Base-by-base conservation (phyloP, 306 rosid genomes). In the Trifolium fragiferum region DNA sequence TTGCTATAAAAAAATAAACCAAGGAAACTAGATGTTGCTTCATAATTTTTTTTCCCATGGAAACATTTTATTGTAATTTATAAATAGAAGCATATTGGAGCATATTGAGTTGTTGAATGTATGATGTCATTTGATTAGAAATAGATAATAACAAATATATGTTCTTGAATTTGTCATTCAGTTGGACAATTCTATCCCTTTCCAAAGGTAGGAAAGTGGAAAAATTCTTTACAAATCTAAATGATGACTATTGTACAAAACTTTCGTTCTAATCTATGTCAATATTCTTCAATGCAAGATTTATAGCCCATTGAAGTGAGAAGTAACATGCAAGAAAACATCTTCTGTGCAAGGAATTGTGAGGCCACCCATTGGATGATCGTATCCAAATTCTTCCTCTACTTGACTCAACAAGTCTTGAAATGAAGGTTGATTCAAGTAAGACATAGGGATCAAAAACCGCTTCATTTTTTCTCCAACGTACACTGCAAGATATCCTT, bases 311-410 rank as follows among this genome's bases (percentile, higher is more conserved):
- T 8, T 61, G 44, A 33, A 33, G 67, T 6, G 13, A 32, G 67
- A 61, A 33, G 46, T 61, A 32, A 33, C 10, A 61, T 61, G 46
- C 46, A 61, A 61, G 44, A 61, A 61, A 16, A 8, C 46, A 33
- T n/a, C 33, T 66, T 60, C 77, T 1, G 18, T n/a, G 55, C 68
- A 60, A 25, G 77, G 70, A 73, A 73, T 73, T n/a, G 77, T 73
- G 69, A 73, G 69, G 19, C 77, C 68, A n/a, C 68, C 77, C 32
- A n/a, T 72, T 59, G 77, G 77, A 41, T 72, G 76, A 14, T 11
- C 23, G 9, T 54, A 71, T 37, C 66, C 76, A 5, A 37, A 71
- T 71, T 71, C 64, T 57, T 72, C 67, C 50, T 72, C 41, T 2
- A n/a, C 19, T 40, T 14, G 67, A 57, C 57, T 57, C 65, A 57